A percentile compares a stretch with the other conserved stretches of the same genome.
Evolutionary conservation across 345 rosid genomes (phyloP).

Genomic region (Theobroma cacao): DNA sequence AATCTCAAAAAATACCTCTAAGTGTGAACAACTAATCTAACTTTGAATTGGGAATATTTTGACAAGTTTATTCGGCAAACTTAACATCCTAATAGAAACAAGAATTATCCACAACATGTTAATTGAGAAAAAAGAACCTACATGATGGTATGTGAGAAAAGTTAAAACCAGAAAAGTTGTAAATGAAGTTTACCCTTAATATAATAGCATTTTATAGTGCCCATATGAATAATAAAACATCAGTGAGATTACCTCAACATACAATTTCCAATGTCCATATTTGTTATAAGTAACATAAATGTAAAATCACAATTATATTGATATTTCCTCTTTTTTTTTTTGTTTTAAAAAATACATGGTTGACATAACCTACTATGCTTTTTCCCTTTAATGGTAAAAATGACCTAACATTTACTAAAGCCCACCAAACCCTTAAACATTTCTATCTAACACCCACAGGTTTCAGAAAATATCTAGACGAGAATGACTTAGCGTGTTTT

Average conservation of each 20-base stretch:
- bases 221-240: neutral
- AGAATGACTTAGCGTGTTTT: neutral
- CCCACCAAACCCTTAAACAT: neutral
- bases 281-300: neutral
- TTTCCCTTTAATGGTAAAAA: neutral
- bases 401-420: neutral
- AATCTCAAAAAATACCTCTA: too few species aligned
- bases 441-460: neutral
- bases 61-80: too few species aligned
- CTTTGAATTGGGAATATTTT: too few species aligned
- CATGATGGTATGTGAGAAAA: too few species aligned
- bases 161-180: too few species aligned
- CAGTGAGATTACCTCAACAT: neutral
- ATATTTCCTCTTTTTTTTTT: too few species aligned
- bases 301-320: neutral
- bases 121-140: too few species aligned
- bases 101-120: too few species aligned
- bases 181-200: too few species aligned
- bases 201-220: neutral
- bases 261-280: neutral
- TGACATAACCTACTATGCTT: neutral
- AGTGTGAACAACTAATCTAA: too few species aligned
- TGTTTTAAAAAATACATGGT: neutral
- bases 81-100: too few species aligned
- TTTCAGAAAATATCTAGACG: neutral